These are phyloP conservation scores for Wickerhamiella spandovensis DNA, from an alignment of 805 yeast species.

Conservation along the genomic window DNA sequence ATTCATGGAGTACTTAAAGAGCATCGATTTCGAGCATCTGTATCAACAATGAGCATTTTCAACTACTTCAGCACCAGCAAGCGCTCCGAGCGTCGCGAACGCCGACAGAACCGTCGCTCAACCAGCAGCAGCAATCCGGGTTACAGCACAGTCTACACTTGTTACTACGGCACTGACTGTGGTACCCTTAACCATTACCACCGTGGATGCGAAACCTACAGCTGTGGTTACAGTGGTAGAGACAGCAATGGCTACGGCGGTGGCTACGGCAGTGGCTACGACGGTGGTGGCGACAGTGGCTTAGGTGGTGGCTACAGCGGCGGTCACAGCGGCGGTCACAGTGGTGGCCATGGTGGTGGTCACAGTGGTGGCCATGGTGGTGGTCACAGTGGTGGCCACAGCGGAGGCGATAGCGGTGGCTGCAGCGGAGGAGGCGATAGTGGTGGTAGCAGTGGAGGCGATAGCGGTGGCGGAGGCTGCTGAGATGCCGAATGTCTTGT, in stretches of 20 bases:
- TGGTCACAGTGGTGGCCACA: not conserved
- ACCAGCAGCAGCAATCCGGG: no score
- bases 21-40: no score
- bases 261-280: no score
- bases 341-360: not conserved
- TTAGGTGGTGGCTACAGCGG: not conserved
- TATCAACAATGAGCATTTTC: not conserved
- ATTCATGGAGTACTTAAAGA: no score
- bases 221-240: no score
- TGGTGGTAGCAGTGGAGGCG: not conserved
- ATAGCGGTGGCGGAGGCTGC: not conserved
- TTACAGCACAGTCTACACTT: no score
- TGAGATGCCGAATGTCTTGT: not conserved
- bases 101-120: not conserved
- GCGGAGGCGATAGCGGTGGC: not conserved
- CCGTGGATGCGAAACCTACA: no score
- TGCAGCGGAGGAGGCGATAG: not conserved
- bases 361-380: not conserved
- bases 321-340: no score
- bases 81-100: not conserved
- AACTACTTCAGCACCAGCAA: not conserved
- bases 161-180: no score
- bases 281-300: not conserved
- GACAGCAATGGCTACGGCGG: no score
- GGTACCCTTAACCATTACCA: no score